These are phyloP conservation scores for Rhizophora mangle DNA, from an alignment of 345 rosid genomes.

Conservation along the genomic window DNA sequence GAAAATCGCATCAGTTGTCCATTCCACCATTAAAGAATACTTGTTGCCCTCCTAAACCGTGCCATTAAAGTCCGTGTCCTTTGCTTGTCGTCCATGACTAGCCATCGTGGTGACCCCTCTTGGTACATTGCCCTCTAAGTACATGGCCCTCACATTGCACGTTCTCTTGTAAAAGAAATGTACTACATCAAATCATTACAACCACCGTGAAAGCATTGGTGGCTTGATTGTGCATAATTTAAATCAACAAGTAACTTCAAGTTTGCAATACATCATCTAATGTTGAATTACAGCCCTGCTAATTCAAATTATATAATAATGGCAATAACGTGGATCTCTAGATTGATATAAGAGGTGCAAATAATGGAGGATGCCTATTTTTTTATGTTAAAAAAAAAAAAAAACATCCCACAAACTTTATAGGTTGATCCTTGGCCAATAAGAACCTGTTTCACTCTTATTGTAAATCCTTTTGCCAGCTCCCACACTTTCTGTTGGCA, in stretches of 20 bases:
- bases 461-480: too few relatives aligned
- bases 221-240: too few relatives aligned
- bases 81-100: background rate
- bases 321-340: too few relatives aligned
- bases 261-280: too few relatives aligned
- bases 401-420: background rate
- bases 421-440: background rate
- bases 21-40: background rate
- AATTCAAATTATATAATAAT: too few relatives aligned
- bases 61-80: slow-evolving; percentile 12
- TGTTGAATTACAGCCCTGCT: too few relatives aligned
- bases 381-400: background rate
- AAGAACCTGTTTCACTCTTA: too few relatives aligned
- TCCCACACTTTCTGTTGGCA: background rate
- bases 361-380: too few relatives aligned
- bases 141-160: background rate
- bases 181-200: slow-evolving; percentile 2
- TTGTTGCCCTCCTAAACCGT: slow-evolving; percentile 1
- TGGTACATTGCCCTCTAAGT: background rate
- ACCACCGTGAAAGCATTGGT: background rate
- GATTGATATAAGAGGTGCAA: too few relatives aligned
- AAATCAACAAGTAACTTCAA: too few relatives aligned
- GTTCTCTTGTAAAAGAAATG: background rate
- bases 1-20: background rate
- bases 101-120: background rate